These are phyloP conservation scores for Venturia asperata DNA, from an alignment of 2,329 filamentous ascomycete genomes.

Conservation along the genomic window DNA sequence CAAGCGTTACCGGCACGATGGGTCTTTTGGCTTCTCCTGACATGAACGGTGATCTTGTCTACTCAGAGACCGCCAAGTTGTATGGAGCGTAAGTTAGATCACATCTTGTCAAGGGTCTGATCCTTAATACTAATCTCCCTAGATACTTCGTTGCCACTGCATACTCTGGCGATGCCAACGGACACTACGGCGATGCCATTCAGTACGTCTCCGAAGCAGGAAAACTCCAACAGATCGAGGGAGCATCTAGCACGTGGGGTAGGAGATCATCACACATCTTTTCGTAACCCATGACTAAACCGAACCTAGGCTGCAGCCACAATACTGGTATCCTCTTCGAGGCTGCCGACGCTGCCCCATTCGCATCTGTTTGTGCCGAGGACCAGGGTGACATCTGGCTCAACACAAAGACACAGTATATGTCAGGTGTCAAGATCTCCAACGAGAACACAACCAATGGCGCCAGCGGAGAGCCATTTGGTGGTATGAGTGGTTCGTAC, in stretches of 20 bases:
- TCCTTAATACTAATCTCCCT: not conserved
- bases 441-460: conserved; percentile 58
- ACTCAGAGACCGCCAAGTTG: conserved; percentile 47
- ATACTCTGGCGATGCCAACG: conserved; percentile 47
- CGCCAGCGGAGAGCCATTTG: conserved; percentile 51
- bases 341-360: conserved; percentile 52
- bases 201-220: conserved; percentile 45
- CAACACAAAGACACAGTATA: conserved; percentile 53
- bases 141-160: conserved; percentile 14
- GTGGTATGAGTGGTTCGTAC: conserved; percentile 57
- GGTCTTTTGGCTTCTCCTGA: conserved; percentile 49
- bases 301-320: conserved; percentile 53
- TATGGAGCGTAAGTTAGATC: conserved; percentile 50
- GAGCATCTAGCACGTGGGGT: conserved; percentile 41
- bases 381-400: conserved; percentile 59
- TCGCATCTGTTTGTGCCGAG: conserved; percentile 53
- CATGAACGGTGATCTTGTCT: conserved; percentile 57
- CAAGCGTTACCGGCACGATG: conserved; percentile 42
- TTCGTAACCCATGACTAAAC: not conserved
- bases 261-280: too few species aligned
- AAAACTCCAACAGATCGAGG: conserved; percentile 44
- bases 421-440: conserved; percentile 54
- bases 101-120: conserved; percentile 39
- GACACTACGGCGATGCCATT: conserved; percentile 54
- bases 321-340: conserved; percentile 60